These are phyloP conservation scores for Cucurbita pepo DNA, from an alignment of 306 rosid species.

Conservation along the genomic window DNA sequence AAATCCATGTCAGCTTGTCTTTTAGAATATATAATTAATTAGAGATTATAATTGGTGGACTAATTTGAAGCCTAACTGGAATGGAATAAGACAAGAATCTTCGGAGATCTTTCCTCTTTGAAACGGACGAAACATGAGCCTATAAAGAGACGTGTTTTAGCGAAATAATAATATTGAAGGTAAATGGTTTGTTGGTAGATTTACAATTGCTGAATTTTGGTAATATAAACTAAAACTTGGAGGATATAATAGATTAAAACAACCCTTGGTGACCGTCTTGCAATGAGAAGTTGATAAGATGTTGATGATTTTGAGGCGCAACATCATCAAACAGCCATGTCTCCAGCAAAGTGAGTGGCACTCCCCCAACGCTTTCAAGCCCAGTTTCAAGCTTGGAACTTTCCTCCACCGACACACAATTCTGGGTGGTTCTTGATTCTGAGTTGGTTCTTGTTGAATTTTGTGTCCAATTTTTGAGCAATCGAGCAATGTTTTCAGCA, in stretches of 20 bases:
- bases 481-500: conserved; percentile 50
- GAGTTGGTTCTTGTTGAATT: conserved; percentile 8
- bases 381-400: background rate
- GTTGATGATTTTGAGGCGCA: conserved; percentile 32
- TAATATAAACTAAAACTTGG: background rate
- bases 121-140: too few relatives aligned
- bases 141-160: too few relatives aligned
- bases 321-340: conserved; percentile 78
- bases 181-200: background rate
- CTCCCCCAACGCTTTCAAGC: background rate
- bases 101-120: too few relatives aligned
- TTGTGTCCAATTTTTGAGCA: conserved; percentile 63
- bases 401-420: background rate
- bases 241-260: background rate
- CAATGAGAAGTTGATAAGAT: conserved; percentile 33
- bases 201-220: background rate
- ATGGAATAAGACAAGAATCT: too few relatives aligned
- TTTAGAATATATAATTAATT: background rate
- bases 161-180: too few relatives aligned
- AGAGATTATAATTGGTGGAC: too few relatives aligned
- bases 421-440: conserved; percentile 3
- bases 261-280: conserved; percentile 19
- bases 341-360: conserved; percentile 55
- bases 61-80: too few relatives aligned
- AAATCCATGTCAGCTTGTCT: background rate